Base-by-base conservation (phyloP, 2,329 filamentous ascomycete species). In the Sclerotinia trifoliorum region DNA sequence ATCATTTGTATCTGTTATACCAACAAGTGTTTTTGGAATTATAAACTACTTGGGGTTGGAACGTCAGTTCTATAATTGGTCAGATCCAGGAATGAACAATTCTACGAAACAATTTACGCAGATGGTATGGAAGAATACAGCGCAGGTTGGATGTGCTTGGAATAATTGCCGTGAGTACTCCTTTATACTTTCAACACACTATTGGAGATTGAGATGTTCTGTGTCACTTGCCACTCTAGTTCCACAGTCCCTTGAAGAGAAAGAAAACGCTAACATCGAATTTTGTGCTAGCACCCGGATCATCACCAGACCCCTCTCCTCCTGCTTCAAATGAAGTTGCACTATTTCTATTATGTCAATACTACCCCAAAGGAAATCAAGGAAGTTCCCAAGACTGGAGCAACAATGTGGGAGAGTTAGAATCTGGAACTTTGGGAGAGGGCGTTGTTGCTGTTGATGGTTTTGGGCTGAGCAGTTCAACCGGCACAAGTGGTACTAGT, bases 91-190 rank as follows among this genome's bases (percentile, higher is more conserved):
- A 29, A 4, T 4, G 10, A 46, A 17, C 7, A 60, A 60, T 29
- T 60, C 57, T 29, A 60, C 57, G 13, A 46, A n/a, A 15, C 24
- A 60, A 5, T 60, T 60, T 60, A 60, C 57, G 1, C 57, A 60
- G 24, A 60, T 60, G 24, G 57, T 60, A 8, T 60, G 42, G 57
- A 60, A 46, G 11, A 46, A 24, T 17, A 60, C 57, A 1, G 46
- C 5, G 11, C 26, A 26, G 1, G 15, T 60, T 29, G 57, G 57
- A 5, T 60, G 56, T 60, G 57, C 57, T 46, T 60, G 57, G 57
- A 60, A 60, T 60, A 60, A 60, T 17, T 60, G 57, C 7, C 57
- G 57, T 46, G 42, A 60, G 57, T 46, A 26, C 11, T 26, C 24
- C 24, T 19, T 8, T 46, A 5, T 29, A 44, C 10, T 46, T 21